Evolutionary conservation across 441 rosid species (phyloP).

Genomic region (Flueggea neowawraea): DNA sequence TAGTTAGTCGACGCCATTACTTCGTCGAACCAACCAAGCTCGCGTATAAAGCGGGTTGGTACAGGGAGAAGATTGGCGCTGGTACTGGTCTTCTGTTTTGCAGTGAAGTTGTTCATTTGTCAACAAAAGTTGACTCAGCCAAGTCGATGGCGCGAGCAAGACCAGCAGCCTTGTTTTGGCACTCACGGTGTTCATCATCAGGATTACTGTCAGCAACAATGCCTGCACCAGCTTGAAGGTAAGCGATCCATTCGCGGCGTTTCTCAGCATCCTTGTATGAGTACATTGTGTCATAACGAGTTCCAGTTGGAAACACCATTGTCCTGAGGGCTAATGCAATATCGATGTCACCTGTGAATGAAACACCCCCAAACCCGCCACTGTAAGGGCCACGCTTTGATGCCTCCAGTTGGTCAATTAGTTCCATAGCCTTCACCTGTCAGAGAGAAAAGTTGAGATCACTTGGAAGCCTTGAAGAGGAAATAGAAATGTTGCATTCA

Average conservation of each 20-base stretch:
- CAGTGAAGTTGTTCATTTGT: background rate
- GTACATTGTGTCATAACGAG: constrained; percentile 55
- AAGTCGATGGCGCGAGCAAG: constrained; percentile 82
- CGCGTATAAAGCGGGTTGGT: too few species aligned
- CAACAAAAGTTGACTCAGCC: constrained; percentile 66
- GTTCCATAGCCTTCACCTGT: constrained; percentile 91
- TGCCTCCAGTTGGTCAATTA: constrained; percentile 68
- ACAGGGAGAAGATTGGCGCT: too few species aligned
- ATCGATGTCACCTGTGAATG: constrained; percentile 80
- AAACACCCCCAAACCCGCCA: constrained; percentile 79
- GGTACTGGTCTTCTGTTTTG: too few species aligned
- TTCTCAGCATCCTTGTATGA: constrained; percentile 39
- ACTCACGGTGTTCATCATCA: constrained; percentile 61
- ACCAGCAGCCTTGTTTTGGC: constrained; percentile 72
- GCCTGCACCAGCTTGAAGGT: constrained; percentile 86
- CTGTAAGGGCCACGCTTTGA: constrained; percentile 86
- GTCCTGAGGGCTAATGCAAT: constrained; percentile 71
- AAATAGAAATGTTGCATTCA: background rate
- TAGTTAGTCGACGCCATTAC: too few species aligned
- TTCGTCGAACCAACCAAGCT: too few species aligned
- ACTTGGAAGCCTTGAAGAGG: background rate
- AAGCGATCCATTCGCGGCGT: constrained; percentile 75
- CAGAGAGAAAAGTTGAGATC: constrained; percentile 2
- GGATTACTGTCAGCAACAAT: constrained; percentile 73
- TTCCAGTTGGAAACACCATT: constrained; percentile 63